phyloP scores from a whole-genome alignment of 2,329 filamentous ascomycete genomes.

The Mycosphaerella sp. region DNA sequence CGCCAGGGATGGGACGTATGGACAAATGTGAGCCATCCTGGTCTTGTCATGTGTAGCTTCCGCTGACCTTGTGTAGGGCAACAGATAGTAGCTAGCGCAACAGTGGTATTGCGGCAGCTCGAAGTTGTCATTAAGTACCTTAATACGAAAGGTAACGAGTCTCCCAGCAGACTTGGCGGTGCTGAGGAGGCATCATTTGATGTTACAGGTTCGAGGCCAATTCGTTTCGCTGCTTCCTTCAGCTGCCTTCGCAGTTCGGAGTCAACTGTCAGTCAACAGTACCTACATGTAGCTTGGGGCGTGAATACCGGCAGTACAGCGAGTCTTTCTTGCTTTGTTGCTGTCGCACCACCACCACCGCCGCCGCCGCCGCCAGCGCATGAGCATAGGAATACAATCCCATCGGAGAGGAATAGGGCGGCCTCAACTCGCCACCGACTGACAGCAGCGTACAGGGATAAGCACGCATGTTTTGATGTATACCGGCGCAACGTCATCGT shows the following conservation, averaged over 20 bases:
- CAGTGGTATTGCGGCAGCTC: too few species aligned
- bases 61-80: slow-evolving; percentile 2
- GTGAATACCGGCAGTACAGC: too few species aligned
- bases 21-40: slow-evolving; percentile 1
- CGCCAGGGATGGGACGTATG: slow-evolving; percentile 7
- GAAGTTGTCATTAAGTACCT: too few species aligned
- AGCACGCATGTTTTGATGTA: neutral
- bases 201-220: too few species aligned
- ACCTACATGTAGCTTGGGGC: too few species aligned
- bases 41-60: neutral
- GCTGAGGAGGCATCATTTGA: too few species aligned
- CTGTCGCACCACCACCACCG: neutral
- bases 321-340: too few species aligned
- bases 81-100: neutral
- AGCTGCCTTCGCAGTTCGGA: too few species aligned
- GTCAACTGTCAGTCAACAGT: too few species aligned
- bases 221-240: too few species aligned
- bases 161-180: too few species aligned
- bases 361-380: neutral
- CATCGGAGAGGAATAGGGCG: slow-evolving; percentile 2
- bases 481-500: slow-evolving; percentile 5
- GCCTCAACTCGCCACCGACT: neutral
- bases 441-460: slow-evolving; percentile 3
- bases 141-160: too few species aligned
- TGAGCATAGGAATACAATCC: neutral